Conservation (phyloP, 2,329 filamentous ascomycete genomes). For the Ophiostoma triangulosporum region DNA sequence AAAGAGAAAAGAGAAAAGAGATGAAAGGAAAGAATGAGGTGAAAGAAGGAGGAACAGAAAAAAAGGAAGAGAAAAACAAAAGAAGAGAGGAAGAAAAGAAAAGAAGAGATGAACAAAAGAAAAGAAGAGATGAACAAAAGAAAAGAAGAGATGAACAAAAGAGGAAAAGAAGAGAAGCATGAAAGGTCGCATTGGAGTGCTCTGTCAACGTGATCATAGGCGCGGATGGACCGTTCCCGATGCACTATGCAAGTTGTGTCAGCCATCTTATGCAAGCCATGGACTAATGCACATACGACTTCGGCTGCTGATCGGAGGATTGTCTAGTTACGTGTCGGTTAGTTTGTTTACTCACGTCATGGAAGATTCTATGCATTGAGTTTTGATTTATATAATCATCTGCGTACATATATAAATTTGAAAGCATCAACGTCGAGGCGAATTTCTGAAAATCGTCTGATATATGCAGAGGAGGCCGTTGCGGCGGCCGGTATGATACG, state of each 20-base stretch:
- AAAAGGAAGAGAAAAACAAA: background rate
- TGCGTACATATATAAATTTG: too few species aligned
- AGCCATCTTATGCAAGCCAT: slow-evolving; percentile 8
- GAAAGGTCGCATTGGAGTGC: too few species aligned
- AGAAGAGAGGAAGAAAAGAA: background rate
- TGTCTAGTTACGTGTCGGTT: too few species aligned
- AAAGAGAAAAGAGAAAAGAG: too few species aligned
- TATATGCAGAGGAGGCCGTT: slow-evolving; percentile 7
- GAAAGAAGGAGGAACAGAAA: background rate
- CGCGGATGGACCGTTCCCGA: too few species aligned
- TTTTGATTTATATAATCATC: background rate
- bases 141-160: too few species aligned
- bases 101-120: background rate
- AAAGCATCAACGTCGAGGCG: too few species aligned
- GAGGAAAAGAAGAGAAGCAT: too few species aligned
- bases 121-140: too few species aligned
- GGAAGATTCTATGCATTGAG: background rate
- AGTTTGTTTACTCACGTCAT: too few species aligned
- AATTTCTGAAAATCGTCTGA: slow-evolving; percentile 4
- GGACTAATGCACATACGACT: slow-evolving; percentile 7
- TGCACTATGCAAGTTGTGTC: background rate
- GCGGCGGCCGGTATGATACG: slow-evolving; percentile 5
- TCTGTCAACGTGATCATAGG: too few species aligned
- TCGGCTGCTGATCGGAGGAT: background rate
- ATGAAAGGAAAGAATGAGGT: background rate